Percentiles rank a stretch among this genome's conserved stretches.
These are phyloP conservation scores for Apiospora arundinis DNA, from an alignment of 2,329 filamentous ascomycete species.

Conservation along the genomic window DNA sequence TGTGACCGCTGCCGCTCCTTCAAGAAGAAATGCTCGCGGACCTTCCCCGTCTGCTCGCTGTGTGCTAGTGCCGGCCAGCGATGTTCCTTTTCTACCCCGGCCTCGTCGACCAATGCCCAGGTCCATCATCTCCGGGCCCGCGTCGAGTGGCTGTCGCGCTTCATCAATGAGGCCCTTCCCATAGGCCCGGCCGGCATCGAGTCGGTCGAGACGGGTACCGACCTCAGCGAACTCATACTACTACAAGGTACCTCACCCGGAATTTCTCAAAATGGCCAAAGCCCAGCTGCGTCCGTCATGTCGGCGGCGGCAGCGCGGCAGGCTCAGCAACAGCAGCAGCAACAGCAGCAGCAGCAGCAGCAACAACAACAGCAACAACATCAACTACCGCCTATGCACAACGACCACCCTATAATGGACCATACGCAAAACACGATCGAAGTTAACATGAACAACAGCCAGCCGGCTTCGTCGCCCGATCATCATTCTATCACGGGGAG, in stretches of 20 bases:
- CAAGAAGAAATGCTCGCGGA: conserved; percentile 54
- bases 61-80: conserved; percentile 47
- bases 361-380: not conserved
- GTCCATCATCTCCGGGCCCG: conserved; percentile 46
- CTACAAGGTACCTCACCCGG: conserved; percentile 16
- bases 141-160: conserved; percentile 47
- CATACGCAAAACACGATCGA: conserved; percentile 20
- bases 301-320: conserved; percentile 10
- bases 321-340: not conserved
- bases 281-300: conserved; percentile 20
- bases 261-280: conserved; percentile 25
- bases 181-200: conserved; percentile 38
- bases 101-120: conserved; percentile 41
- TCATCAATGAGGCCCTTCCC: conserved; percentile 43
- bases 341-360: not conserved
- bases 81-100: conserved; percentile 44
- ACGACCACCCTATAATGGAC: conserved; percentile 23
- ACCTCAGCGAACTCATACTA: conserved; percentile 32
- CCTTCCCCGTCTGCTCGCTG: conserved; percentile 47
- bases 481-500: conserved; percentile 21
- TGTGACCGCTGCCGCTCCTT: conserved; percentile 52
- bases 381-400: conserved; percentile 10
- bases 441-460: conserved; percentile 21
- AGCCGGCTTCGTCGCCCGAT: conserved; percentile 7
- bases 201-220: conserved; percentile 44